Conservation (phyloP, 1,284 basidiomycete genomes). For the Phellopilus nigrolimitatus region DNA sequence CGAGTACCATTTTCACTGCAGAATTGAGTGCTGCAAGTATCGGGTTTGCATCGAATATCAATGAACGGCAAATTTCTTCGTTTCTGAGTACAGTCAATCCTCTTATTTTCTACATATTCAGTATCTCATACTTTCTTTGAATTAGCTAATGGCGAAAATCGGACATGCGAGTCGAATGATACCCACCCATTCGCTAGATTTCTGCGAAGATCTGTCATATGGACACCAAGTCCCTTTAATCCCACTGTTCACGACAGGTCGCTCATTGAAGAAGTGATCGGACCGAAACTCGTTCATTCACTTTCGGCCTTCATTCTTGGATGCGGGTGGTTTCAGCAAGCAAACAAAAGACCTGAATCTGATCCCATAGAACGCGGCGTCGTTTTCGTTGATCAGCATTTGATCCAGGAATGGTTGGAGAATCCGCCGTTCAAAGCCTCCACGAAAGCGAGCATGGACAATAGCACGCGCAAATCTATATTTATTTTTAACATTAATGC, state of each 20-base stretch:
- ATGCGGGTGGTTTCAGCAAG: not conserved
- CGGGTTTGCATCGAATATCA: too few relatives aligned
- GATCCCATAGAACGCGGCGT: not conserved
- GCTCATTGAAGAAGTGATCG: not conserved
- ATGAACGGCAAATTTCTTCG: too few relatives aligned
- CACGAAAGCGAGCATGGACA: not conserved
- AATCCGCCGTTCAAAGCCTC: not conserved
- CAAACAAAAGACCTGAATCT: not conserved
- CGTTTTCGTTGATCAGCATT: not conserved
- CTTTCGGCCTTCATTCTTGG: not conserved
- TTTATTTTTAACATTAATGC: constrained; percentile 5
- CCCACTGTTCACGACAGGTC: not conserved
- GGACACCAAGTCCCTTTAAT: not conserved
- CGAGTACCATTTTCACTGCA: too few relatives aligned
- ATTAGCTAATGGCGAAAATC: too few relatives aligned
- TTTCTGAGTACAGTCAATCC: too few relatives aligned
- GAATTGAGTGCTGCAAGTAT: too few relatives aligned
- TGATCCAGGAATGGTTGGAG: not conserved
- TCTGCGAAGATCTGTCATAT: not conserved
- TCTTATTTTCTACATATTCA: too few relatives aligned
- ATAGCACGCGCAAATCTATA: constrained; percentile 5
- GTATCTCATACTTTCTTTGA: too few relatives aligned
- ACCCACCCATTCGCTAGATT: not conserved
- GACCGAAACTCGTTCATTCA: constrained; percentile 5
- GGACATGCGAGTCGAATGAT: too few relatives aligned